Evolutionary conservation across 2,329 filamentous ascomycete genomes (phyloP).

Genomic region (Trichophyton schoenleinii): DNA sequence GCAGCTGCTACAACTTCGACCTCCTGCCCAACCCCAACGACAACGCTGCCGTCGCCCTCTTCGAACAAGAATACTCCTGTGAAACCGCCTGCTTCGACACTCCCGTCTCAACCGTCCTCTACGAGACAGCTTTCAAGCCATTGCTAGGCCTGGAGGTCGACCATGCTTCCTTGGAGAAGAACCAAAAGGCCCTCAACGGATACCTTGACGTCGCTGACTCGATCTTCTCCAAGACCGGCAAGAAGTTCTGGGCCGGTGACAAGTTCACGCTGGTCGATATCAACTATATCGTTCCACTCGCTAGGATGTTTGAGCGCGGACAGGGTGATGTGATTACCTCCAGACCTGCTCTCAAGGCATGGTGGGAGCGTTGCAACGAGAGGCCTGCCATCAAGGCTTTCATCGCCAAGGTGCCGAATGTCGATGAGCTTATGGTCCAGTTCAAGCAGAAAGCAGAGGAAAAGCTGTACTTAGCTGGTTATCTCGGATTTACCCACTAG

Average conservation of each 20-base stretch:
- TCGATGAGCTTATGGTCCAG: background rate
- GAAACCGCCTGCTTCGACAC: constrained; percentile 37
- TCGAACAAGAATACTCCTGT: constrained; percentile 33
- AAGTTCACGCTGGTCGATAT: constrained; percentile 36
- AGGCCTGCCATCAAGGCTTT: constrained; percentile 4
- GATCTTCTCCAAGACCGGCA: constrained; percentile 16
- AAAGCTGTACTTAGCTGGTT: background rate
- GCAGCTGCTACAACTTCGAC: constrained; percentile 35
- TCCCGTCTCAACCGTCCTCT: constrained; percentile 32
- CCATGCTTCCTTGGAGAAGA: constrained; percentile 29
- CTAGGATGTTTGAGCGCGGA: constrained; percentile 32
- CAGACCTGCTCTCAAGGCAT: constrained; percentile 29
- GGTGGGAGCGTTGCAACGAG: constrained; percentile 23
- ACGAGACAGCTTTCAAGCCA: constrained; percentile 37
- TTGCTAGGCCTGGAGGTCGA: constrained; percentile 34
- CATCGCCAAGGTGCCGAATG: background rate
- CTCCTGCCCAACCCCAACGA: constrained; percentile 32
- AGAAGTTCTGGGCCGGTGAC: constrained; percentile 35
- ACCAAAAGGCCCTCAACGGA: constrained; percentile 27
- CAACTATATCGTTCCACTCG: constrained; percentile 37
- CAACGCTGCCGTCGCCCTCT: constrained; percentile 30
- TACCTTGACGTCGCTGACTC: constrained; percentile 31
- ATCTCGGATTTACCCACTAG: background rate
- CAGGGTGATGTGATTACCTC: constrained; percentile 27
- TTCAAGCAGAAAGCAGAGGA: background rate